Conservation (phyloP, 176 grass and related monocot genomes). For the Triticum turgidum region DNA sequence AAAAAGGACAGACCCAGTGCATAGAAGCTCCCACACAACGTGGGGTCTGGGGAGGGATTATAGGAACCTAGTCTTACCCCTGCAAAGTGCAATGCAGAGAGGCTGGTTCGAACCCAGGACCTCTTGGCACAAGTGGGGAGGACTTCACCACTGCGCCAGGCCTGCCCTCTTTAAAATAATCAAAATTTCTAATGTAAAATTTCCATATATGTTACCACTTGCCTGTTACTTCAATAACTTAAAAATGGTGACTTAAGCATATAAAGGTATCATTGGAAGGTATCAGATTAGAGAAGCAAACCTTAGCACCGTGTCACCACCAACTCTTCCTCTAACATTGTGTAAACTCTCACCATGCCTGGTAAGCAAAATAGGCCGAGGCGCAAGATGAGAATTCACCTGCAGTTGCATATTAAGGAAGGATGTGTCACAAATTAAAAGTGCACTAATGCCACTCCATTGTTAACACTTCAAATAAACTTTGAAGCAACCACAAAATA, state of each 20-base stretch:
- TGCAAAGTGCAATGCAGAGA: too few species aligned
- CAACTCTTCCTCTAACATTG: slow-evolving; percentile 95
- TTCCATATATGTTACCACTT: slow-evolving; percentile 24
- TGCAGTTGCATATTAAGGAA: slow-evolving; percentile 42
- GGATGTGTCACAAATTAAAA: slow-evolving; percentile 7
- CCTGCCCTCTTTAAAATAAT: neutral
- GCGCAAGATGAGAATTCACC: slow-evolving; percentile 96
- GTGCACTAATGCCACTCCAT: neutral
- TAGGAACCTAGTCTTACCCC: too few species aligned
- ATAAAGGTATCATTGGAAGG: slow-evolving; percentile 19
- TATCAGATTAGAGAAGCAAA: slow-evolving; percentile 42
- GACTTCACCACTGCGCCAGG: too few species aligned
- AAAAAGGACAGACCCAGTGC: too few species aligned
- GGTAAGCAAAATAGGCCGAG: slow-evolving; percentile 93
- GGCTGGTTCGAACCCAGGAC: too few species aligned
- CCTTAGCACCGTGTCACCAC: slow-evolving; percentile 94
- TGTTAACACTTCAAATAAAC: neutral
- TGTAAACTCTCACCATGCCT: slow-evolving; percentile 97
- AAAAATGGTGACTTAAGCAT: slow-evolving; percentile 28
- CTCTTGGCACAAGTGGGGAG: too few species aligned
- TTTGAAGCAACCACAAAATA: neutral
- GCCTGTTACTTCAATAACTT: neutral
- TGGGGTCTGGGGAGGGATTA: too few species aligned
- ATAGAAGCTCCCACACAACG: too few species aligned
- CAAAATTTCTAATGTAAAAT: neutral